phyloP scores from a whole-genome alignment of 2,329 filamentous ascomycete species.

The Sordariomycetes sp. region DNA sequence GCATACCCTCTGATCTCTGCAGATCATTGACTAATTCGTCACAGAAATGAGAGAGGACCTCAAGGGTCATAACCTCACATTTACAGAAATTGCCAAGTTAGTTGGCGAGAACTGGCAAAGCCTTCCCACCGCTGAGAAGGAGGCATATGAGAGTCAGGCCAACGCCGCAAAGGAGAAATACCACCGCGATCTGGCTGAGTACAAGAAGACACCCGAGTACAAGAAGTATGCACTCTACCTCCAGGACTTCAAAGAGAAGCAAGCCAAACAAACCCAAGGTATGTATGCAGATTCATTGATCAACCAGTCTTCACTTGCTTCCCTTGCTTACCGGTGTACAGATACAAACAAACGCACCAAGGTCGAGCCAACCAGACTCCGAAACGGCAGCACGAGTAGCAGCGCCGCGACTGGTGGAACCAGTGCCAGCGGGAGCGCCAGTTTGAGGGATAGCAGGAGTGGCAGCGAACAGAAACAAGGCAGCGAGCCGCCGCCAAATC shows the following conservation, averaged over 20 bases:
- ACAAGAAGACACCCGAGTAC: slow-evolving; percentile 68
- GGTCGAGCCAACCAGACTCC: slow-evolving; percentile 26
- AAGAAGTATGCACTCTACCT: slow-evolving; percentile 63
- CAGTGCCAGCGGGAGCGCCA: slow-evolving; percentile 24
- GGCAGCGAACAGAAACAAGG: slow-evolving; percentile 36
- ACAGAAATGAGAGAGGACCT: slow-evolving; percentile 68
- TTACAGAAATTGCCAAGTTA: slow-evolving; percentile 75
- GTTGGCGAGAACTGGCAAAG: slow-evolving; percentile 79
- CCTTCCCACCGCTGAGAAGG: slow-evolving; percentile 56
- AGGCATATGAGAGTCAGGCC: slow-evolving; percentile 64
- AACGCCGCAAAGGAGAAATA: slow-evolving; percentile 69
- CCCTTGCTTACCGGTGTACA: neutral
- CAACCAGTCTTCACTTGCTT: neutral
- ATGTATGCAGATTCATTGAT: slow-evolving; percentile 10
- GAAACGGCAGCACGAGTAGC: slow-evolving; percentile 29
- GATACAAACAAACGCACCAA: slow-evolving; percentile 33
- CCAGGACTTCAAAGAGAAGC: slow-evolving; percentile 68
- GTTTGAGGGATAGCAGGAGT: slow-evolving; percentile 28
- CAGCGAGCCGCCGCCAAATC: slow-evolving; percentile 36
- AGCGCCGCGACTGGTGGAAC: slow-evolving; percentile 26
- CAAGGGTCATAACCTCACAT: slow-evolving; percentile 67
- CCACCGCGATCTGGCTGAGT: slow-evolving; percentile 60
- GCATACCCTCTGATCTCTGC: too few relatives aligned
- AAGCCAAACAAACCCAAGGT: slow-evolving; percentile 50
- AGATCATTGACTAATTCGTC: too few relatives aligned